These are phyloP conservation scores for Pseudocercospora fijiensis DNA, from an alignment of 2,329 filamentous ascomycete genomes.

Conservation along the genomic window DNA sequence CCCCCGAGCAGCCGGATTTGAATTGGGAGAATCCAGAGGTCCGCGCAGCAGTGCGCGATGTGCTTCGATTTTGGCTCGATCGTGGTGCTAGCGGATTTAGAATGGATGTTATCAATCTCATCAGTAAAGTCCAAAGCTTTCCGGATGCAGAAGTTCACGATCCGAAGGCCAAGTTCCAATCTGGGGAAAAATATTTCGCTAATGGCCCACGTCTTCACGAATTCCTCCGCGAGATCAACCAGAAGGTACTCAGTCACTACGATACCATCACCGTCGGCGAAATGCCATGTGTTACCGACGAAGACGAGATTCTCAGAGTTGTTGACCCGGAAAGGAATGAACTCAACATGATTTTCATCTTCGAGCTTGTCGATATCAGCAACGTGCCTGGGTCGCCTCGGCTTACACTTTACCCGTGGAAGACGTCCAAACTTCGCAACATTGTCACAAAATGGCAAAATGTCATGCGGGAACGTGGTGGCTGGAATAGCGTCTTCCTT, in stretches of 20 bases:
- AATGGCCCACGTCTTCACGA: slow-evolving; percentile 61
- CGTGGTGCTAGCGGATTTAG: slow-evolving; percentile 47
- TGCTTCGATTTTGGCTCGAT: slow-evolving; percentile 51
- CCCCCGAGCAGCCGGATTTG: slow-evolving; percentile 49
- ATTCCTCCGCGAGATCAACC: slow-evolving; percentile 55
- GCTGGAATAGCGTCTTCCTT: slow-evolving; percentile 54
- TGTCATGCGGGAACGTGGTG: slow-evolving; percentile 50
- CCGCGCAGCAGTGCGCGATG: slow-evolving; percentile 47
- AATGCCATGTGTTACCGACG: slow-evolving; percentile 56
- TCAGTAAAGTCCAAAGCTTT: slow-evolving; percentile 47
- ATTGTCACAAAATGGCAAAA: slow-evolving; percentile 46
- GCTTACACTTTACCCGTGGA: slow-evolving; percentile 45
- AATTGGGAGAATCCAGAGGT: slow-evolving; percentile 51
- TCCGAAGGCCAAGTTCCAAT: slow-evolving; percentile 46
- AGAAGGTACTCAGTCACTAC: slow-evolving; percentile 55
- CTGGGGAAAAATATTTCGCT: slow-evolving; percentile 52
- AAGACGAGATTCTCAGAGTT: slow-evolving; percentile 45
- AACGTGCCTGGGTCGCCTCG: slow-evolving; percentile 37
- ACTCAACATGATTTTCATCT: slow-evolving; percentile 52
- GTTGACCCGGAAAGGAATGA: slow-evolving; percentile 45
- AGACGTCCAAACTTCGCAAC: slow-evolving; percentile 31
- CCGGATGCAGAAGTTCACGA: slow-evolving; percentile 46
- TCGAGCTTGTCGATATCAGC: slow-evolving; percentile 47
- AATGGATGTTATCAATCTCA: slow-evolving; percentile 52
- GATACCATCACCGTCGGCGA: slow-evolving; percentile 61